Percentiles rank a stretch among this genome's conserved stretches.
These are phyloP conservation scores for Ambrosia hybrid DNA, from an alignment of 140 eudicot species.

Conservation along the genomic window DNA sequence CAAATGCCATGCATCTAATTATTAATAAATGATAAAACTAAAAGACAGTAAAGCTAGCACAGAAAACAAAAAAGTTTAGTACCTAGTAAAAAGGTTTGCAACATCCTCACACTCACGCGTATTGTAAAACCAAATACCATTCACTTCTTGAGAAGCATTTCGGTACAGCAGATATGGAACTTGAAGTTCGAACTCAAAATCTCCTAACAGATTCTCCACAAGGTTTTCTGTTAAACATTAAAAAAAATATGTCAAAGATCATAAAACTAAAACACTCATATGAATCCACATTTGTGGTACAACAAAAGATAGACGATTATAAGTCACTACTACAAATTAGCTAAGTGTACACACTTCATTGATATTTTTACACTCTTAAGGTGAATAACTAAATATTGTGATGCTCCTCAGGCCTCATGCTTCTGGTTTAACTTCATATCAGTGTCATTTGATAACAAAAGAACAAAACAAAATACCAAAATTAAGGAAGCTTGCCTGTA, in stretches of 20 bases:
- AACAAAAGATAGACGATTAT: too few relatives aligned
- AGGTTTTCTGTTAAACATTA: constrained; percentile 63
- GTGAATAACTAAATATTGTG: too few relatives aligned
- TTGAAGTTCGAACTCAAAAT: constrained; percentile 93
- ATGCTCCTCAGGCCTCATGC: too few relatives aligned
- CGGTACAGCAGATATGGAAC: constrained; percentile 84
- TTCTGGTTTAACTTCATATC: not conserved
- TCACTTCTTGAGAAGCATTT: constrained; percentile 95
- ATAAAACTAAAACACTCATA: not conserved
- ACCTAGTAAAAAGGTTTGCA: constrained; percentile 78
- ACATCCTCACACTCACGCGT: constrained; percentile 96
- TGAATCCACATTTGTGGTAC: not conserved
- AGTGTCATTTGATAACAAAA: not conserved
- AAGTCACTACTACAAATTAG: too few relatives aligned
- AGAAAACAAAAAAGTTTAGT: not conserved
- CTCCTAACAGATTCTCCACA: constrained; percentile 93
- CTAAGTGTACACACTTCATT: too few relatives aligned
- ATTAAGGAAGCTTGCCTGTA: constrained; percentile 46
- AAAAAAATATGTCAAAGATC: constrained; percentile 16
- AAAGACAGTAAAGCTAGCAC: constrained; percentile 6
- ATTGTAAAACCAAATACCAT: constrained; percentile 96
- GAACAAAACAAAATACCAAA: not conserved
- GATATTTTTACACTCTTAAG: too few relatives aligned
- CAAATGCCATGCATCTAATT: constrained; percentile 3
- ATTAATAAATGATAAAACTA: not conserved